phyloP scores from a whole-genome alignment of 164 flowering plant genomes.

The Vitis cinerea region DNA sequence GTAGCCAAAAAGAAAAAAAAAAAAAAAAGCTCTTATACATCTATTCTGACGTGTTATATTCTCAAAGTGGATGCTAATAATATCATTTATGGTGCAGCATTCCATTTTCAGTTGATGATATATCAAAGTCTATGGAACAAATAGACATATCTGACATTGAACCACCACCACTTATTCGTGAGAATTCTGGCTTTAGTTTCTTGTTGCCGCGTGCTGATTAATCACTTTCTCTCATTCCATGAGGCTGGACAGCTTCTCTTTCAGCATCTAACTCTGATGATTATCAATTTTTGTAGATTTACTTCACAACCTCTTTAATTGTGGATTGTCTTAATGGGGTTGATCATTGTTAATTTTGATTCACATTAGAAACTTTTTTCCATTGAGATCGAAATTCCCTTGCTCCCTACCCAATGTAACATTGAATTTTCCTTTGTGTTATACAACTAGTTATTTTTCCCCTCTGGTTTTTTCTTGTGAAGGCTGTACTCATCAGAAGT shows the following conservation, averaged over 20 bases:
- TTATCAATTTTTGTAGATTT: not conserved
- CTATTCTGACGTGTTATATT: not conserved
- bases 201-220: slow-evolving; percentile 66
- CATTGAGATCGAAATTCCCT: not conserved
- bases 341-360: not conserved
- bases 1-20: not conserved
- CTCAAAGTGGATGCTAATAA: too few species aligned
- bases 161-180: slow-evolving; percentile 89
- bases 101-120: slow-evolving; percentile 91
- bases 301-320: not conserved
- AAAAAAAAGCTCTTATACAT: not conserved
- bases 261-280: not conserved
- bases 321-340: not conserved
- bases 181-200: slow-evolving; percentile 90
- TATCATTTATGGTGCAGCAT: slow-evolving; percentile 58
- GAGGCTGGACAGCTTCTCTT: not conserved
- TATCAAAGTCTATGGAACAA: slow-evolving; percentile 95
- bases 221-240: slow-evolving; percentile 8
- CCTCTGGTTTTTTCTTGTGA: too few species aligned
- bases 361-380: not conserved
- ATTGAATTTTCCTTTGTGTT: too few species aligned
- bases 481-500: too few species aligned
- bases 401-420: not conserved
- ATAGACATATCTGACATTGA: slow-evolving; percentile 79
- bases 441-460: too few species aligned